Conservation (phyloP, 306 rosid genomes). For the Malus orientalis region DNA sequence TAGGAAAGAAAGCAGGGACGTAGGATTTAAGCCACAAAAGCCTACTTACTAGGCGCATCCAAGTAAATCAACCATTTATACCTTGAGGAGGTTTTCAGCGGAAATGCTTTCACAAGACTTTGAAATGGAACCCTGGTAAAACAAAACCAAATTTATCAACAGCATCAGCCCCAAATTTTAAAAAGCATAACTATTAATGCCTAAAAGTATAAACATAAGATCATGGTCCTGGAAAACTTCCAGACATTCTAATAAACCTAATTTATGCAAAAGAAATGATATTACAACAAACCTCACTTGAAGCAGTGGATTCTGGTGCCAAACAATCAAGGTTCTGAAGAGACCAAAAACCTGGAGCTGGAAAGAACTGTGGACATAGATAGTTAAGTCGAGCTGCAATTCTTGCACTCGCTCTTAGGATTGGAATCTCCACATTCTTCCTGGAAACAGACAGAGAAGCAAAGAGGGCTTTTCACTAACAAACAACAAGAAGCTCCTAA, state of each 20-base stretch:
- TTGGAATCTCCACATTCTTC: constrained; percentile 73
- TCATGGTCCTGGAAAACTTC: background rate
- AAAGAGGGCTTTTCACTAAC: constrained; percentile 1
- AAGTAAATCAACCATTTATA: constrained; percentile 26
- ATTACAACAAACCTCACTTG: constrained; percentile 67
- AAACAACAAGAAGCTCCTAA: constrained; percentile 1
- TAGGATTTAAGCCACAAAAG: background rate
- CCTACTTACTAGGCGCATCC: constrained; percentile 1
- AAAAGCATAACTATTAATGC: background rate
- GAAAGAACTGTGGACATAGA: constrained; percentile 89
- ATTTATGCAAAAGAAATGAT: background rate
- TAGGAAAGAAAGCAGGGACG: background rate
- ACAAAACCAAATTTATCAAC: constrained; percentile 12
- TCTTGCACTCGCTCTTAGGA: constrained; percentile 83
- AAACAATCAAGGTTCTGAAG: constrained; percentile 32
- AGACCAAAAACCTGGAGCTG: constrained; percentile 83
- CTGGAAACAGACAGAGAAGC: constrained; percentile 37
- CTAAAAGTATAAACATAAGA: constrained; percentile 1
- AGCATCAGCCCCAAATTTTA: background rate
- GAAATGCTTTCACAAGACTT: constrained; percentile 39
- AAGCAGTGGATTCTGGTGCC: constrained; percentile 30
- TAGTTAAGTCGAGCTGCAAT: constrained; percentile 68
- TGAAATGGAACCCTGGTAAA: constrained; percentile 46
- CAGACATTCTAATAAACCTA: constrained; percentile 52
- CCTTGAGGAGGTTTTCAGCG: constrained; percentile 92